Evolutionary conservation across 768 basidiomycete species (phyloP).

Genomic region (Boletus reticulatus): DNA sequence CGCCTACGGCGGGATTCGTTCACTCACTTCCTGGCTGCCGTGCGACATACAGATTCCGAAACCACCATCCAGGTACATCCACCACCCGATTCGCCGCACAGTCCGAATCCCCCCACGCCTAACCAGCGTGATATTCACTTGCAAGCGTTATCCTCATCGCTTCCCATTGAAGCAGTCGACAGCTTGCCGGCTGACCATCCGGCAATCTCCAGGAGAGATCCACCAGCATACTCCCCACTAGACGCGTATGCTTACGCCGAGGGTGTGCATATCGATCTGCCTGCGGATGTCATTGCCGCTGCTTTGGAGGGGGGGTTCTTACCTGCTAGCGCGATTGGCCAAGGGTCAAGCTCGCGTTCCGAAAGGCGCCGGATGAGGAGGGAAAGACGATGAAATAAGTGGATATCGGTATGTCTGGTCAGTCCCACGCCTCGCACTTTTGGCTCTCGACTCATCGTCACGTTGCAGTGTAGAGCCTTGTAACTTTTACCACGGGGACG

Average conservation of each 20-base stretch:
- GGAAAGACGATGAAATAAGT: slow-evolving; percentile 33
- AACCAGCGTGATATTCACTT: slow-evolving; percentile 79
- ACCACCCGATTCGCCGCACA: slow-evolving; percentile 76
- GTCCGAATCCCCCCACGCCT: slow-evolving; percentile 84
- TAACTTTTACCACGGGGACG: slow-evolving; percentile 17
- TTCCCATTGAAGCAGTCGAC: slow-evolving; percentile 15
- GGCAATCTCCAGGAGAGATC: slow-evolving; percentile 55
- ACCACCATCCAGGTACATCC: slow-evolving; percentile 69
- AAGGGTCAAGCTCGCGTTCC: slow-evolving; percentile 43
- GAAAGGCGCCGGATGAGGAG: slow-evolving; percentile 62
- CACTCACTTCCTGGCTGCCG: slow-evolving; percentile 60
- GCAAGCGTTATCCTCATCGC: slow-evolving; percentile 46
- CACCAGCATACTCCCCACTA: slow-evolving; percentile 87
- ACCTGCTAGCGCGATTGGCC: slow-evolving; percentile 58
- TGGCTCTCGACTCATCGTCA: slow-evolving; percentile 1
- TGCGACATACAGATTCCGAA: slow-evolving; percentile 65
- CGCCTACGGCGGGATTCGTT: slow-evolving; percentile 62
- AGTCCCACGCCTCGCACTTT: slow-evolving; percentile 2
- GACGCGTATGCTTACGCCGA: slow-evolving; percentile 82
- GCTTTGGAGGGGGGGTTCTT: slow-evolving; percentile 75
- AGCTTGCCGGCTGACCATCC: slow-evolving; percentile 30
- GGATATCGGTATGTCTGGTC: slow-evolving; percentile 7
- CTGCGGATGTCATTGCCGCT: slow-evolving; percentile 88
- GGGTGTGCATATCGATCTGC: slow-evolving; percentile 90
- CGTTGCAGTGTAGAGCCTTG: slow-evolving; percentile 19